These are phyloP conservation scores for Trichoderma sp. DNA, from an alignment of 2,329 filamentous ascomycete genomes.

Conservation along the genomic window DNA sequence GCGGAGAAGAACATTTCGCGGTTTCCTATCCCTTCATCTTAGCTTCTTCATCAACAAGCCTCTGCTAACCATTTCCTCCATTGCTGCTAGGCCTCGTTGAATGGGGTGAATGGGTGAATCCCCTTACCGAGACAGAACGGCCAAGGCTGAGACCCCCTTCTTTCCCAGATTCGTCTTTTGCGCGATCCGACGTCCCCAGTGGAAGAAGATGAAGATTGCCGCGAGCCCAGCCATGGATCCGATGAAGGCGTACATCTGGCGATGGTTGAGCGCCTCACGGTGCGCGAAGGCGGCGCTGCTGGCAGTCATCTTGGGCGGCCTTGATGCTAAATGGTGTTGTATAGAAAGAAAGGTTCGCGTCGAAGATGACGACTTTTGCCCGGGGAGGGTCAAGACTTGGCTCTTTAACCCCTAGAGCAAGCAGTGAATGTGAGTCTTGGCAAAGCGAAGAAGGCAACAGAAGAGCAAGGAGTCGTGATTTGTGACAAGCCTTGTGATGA, in stretches of 20 bases:
- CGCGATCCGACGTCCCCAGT: constrained; percentile 22
- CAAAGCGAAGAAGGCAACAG: background rate
- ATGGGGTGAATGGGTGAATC: background rate
- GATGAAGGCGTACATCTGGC: constrained; percentile 22
- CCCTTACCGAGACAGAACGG: constrained; percentile 25
- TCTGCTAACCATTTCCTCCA: background rate
- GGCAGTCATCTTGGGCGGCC: background rate
- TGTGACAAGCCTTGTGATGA: background rate
- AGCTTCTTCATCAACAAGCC: background rate
- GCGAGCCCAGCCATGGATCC: constrained; percentile 23
- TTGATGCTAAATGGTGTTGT: background rate
- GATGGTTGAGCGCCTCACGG: constrained; percentile 15
- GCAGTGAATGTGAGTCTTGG: background rate
- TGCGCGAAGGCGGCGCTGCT: background rate
- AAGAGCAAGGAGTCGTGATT: background rate
- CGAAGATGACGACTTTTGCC: background rate
- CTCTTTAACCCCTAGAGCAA: background rate
- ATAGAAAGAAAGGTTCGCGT: background rate
- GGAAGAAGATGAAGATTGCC: constrained; percentile 26
- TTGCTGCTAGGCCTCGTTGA: background rate
- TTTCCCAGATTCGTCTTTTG: constrained; percentile 2
- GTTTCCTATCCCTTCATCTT: constrained; percentile 32
- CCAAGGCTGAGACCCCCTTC: constrained; percentile 7
- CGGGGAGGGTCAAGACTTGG: background rate
- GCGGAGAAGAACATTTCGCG: constrained; percentile 36